Evolutionary conservation across 768 basidiomycete genomes (phyloP).

Genomic region (Kwoniella heveanensis): DNA sequence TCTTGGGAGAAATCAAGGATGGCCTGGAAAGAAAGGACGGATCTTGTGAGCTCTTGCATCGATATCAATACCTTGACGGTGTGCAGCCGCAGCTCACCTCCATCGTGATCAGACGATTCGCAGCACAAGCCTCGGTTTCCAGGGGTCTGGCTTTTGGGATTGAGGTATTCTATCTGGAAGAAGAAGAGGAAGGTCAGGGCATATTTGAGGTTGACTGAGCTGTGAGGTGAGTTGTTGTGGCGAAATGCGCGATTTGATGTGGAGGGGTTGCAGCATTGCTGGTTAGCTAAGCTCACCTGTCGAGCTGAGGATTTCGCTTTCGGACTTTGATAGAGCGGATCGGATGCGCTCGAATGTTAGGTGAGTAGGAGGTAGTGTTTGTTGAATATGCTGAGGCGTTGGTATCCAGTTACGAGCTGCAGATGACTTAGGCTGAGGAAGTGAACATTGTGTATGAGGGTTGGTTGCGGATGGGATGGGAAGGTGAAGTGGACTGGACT

Average conservation of each 20-base stretch:
- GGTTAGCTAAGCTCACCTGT: not conserved
- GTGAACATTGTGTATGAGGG: not conserved
- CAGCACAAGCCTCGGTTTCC: not conserved
- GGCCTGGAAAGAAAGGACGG: conserved; percentile 60
- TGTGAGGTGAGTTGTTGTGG: not conserved
- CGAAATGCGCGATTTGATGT: conserved; percentile 10
- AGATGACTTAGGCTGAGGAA: not conserved
- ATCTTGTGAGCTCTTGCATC: conserved; percentile 6
- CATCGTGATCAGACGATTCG: conserved; percentile 27
- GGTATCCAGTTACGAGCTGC: too few relatives aligned
- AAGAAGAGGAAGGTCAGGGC: not conserved
- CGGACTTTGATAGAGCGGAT: not conserved
- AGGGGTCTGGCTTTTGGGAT: not conserved
- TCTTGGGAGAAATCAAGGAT: conserved; percentile 91
- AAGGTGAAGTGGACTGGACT: not conserved
- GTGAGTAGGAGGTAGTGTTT: too few relatives aligned
- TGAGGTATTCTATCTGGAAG: not conserved
- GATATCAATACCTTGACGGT: too few relatives aligned
- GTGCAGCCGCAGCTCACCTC: conserved; percentile 48
- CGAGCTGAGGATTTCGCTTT: not conserved
- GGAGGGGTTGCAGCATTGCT: not conserved
- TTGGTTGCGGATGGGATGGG: not conserved
- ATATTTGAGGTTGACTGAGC: not conserved
- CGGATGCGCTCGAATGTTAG: too few relatives aligned
- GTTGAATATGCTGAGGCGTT: too few relatives aligned